Base-by-base conservation (phyloP, 2,329 filamentous ascomycete species). In the Pestalotiopsis sp. region DNA sequence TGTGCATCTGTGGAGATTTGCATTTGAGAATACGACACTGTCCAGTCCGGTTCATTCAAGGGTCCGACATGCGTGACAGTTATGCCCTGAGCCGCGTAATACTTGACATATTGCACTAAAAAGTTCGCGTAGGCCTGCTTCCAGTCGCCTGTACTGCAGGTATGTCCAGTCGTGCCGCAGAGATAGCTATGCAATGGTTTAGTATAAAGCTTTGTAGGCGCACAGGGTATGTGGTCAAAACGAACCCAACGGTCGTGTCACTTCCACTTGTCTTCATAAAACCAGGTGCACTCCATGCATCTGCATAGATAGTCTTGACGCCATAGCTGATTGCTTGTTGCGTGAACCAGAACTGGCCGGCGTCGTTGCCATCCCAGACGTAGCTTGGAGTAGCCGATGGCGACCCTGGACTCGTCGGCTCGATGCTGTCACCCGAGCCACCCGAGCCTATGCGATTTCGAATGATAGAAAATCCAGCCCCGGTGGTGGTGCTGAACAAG, bases 261-360 rank as follows among this genome's bases (percentile, higher is more conserved):
- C 74, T 77, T 2, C 78, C 77, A 67, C 80, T 84, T 0, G 81
- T 83, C 75, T 85, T 85, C 83, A 85, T 85, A 72, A 81, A 85
- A 0, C 82, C 82, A 0, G 83, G 83, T 0, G 83, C 83, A 68
- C 78, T 81, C 83, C 83, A 85, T 1, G 83, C 83, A 72, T 85
- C 80, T 4, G 79, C 81, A 41, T 83, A 83, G 23, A 83, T 78
- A 0, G 75, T 77, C 66, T 75, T 76, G n/a, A 82, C 78, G 1
- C 80, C 80, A 52, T 82, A 81, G 49, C 73, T 73, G 49, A 79
- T 73, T 1, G 86, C 86, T 74, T 86, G 79, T 75, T 88, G 80
- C 9, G 82, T 82, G 49, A 89, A 78, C 76, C 81, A 87, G 13
- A 89, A 75, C 77, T 89, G 87, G 5, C 84, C 83, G 12, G 77